A percentile compares a stretch with the other conserved stretches of the same genome.
Conservation (phyloP, 2,329 filamentous ascomycete genomes). For the Fusarium globosum region DNA sequence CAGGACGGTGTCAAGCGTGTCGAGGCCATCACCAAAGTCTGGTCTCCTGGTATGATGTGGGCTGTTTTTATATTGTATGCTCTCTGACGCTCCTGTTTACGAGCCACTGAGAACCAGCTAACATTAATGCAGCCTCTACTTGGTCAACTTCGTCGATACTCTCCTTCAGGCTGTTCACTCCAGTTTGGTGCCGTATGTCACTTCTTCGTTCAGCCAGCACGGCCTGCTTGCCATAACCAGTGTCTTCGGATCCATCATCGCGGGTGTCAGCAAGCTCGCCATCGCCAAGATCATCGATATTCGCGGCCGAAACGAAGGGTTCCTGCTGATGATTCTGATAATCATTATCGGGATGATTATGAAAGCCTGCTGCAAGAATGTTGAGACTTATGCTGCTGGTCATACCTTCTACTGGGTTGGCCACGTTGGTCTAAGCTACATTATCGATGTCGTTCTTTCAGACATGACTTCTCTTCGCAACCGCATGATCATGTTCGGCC, state of each 20-base stretch:
- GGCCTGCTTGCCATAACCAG: conserved; percentile 72
- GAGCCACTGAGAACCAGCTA: not conserved
- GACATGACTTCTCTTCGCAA: conserved; percentile 58
- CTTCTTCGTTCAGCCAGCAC: conserved; percentile 72
- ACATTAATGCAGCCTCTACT: conserved; percentile 49
- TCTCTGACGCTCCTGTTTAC: not conserved
- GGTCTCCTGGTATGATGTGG: conserved; percentile 53
- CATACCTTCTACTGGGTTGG: conserved; percentile 75
- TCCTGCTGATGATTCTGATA: conserved; percentile 55
- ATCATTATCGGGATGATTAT: conserved; percentile 68
- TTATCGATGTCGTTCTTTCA: conserved; percentile 56
- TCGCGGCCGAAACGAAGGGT: conserved; percentile 60
- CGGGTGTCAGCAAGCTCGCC: conserved; percentile 52
- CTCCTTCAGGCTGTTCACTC: conserved; percentile 53
- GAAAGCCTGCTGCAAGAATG: conserved; percentile 69
- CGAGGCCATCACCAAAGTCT: conserved; percentile 54
- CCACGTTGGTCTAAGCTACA: conserved; percentile 54
- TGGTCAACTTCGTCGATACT: conserved; percentile 53
- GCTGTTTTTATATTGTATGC: conserved; percentile 54
- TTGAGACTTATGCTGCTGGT: conserved; percentile 69
- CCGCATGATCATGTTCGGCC: conserved; percentile 57
- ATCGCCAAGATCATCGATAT: conserved; percentile 62
- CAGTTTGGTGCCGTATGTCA: conserved; percentile 71
- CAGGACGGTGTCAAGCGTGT: conserved; percentile 54
- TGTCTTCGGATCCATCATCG: conserved; percentile 65